These are phyloP conservation scores for Lasiodiplodia gonubiensis DNA, from an alignment of 2,329 filamentous ascomycete genomes.

Conservation along the genomic window DNA sequence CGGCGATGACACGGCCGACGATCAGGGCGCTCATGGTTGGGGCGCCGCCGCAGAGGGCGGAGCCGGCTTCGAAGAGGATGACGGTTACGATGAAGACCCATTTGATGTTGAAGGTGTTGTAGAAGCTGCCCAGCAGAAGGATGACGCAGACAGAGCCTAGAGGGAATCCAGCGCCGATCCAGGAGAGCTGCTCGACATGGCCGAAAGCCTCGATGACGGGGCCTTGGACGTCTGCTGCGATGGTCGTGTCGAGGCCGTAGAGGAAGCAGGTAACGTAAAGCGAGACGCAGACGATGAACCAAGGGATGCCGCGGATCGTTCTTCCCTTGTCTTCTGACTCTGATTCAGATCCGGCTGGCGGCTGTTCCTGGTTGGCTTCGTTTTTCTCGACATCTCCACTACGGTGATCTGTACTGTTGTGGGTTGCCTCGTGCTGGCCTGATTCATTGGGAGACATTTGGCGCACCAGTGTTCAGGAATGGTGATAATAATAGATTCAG, in stretches of 20 bases:
- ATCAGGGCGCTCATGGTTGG: slow-evolving; percentile 56
- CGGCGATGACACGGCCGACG: slow-evolving; percentile 45
- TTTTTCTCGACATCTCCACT: background rate
- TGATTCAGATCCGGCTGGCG: background rate
- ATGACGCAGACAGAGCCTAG: slow-evolving; percentile 32
- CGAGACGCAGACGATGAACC: background rate
- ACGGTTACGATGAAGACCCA: slow-evolving; percentile 31
- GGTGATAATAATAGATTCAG: background rate
- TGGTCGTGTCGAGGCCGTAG: slow-evolving; percentile 37
- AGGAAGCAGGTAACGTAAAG: slow-evolving; percentile 25
- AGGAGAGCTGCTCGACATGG: background rate
- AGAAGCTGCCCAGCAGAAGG: background rate
- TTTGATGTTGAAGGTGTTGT: slow-evolving; percentile 11
- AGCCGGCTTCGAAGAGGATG: slow-evolving; percentile 39
- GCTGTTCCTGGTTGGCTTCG: background rate
- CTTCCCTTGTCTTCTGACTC: background rate
- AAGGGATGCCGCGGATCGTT: background rate
- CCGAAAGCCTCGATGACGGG: slow-evolving; percentile 37
- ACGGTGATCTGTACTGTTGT: background rate
- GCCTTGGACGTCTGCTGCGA: slow-evolving; percentile 41
- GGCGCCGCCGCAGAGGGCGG: slow-evolving; percentile 50
- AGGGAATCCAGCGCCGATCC: background rate
- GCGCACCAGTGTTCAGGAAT: background rate
- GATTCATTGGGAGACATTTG: background rate
- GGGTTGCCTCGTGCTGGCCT: background rate